phyloP scores from a whole-genome alignment of 768 basidiomycete genomes.

The Russula ochroleuca region DNA sequence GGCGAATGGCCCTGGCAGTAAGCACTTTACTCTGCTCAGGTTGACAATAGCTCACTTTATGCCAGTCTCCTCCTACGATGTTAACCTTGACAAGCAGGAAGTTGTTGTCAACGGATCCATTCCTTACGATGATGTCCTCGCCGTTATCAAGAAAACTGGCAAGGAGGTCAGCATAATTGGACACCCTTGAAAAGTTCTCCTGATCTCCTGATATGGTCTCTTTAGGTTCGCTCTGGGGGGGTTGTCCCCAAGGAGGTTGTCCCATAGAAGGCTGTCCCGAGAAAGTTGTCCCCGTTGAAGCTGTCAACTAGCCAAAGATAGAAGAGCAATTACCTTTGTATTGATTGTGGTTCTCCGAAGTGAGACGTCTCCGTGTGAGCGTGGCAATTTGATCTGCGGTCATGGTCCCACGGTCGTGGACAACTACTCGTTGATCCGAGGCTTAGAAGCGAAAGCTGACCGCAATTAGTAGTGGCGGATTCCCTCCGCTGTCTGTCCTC shows the following conservation, averaged over 20 bases:
- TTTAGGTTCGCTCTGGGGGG: conserved; percentile 20
- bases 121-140: conserved; percentile 60
- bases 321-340: neutral
- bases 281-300: neutral
- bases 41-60: conserved; percentile 28
- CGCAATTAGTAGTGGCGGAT: neutral
- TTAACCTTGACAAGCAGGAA: conserved; percentile 64
- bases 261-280: neutral
- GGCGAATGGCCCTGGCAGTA: conserved; percentile 1
- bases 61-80: conserved; percentile 50
- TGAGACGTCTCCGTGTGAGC: neutral
- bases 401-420: neutral
- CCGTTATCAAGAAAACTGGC: conserved; percentile 85
- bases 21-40: conserved; percentile 1
- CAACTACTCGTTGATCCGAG: neutral
- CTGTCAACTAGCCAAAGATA: conserved; percentile 12
- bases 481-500: neutral
- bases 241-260: neutral
- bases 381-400: neutral
- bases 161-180: conserved; percentile 59
- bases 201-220: neutral
- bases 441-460: neutral
- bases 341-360: conserved; percentile 2
- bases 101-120: conserved; percentile 62
- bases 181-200: neutral